Conservation (phyloP, 129 eudicot genomes). For the Artemisia annua region DNA sequence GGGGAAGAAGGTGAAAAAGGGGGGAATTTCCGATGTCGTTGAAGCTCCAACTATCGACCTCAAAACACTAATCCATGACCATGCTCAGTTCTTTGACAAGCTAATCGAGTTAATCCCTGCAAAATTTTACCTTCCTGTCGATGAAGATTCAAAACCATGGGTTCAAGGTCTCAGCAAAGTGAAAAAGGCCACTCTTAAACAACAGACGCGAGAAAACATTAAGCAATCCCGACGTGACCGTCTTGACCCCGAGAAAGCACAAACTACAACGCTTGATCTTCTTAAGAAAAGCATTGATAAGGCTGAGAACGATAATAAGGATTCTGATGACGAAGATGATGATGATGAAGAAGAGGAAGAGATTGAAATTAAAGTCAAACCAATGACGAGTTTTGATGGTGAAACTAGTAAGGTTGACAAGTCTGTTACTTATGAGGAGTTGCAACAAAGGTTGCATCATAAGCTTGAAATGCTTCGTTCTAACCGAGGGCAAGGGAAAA, state of each 20-base stretch:
- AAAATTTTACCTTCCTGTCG: conserved; percentile 65
- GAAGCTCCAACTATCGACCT: conserved; percentile 36
- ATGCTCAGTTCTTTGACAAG: conserved; percentile 71
- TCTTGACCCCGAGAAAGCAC: conserved; percentile 68
- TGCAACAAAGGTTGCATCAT: conserved; percentile 49
- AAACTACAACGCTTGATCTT: conserved; percentile 59
- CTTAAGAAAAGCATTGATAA: conserved; percentile 40
- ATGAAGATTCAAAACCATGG: conserved; percentile 70
- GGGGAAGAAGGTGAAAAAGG: conserved; percentile 47
- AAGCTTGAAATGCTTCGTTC: conserved; percentile 59
- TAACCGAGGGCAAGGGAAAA: conserved; percentile 58
- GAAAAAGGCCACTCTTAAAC: conserved; percentile 64
- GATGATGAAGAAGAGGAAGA: conserved; percentile 43
- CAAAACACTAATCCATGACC: conserved; percentile 43
- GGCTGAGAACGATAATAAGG: not conserved
- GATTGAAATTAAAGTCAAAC: conserved; percentile 37
- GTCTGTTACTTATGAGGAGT: conserved; percentile 75
- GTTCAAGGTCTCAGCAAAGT: conserved; percentile 73
- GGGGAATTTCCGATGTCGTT: conserved; percentile 14
- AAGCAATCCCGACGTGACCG: conserved; percentile 82
- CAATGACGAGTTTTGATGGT: conserved; percentile 35
- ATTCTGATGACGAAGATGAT: conserved; percentile 29
- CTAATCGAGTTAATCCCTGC: conserved; percentile 71
- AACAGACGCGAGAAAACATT: conserved; percentile 61
- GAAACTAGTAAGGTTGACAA: conserved; percentile 28